A percentile compares a stretch with the other conserved stretches of the same genome.
Conservation (phyloP, 2,329 filamentous ascomycete species). For the Xylaria sp. region DNA sequence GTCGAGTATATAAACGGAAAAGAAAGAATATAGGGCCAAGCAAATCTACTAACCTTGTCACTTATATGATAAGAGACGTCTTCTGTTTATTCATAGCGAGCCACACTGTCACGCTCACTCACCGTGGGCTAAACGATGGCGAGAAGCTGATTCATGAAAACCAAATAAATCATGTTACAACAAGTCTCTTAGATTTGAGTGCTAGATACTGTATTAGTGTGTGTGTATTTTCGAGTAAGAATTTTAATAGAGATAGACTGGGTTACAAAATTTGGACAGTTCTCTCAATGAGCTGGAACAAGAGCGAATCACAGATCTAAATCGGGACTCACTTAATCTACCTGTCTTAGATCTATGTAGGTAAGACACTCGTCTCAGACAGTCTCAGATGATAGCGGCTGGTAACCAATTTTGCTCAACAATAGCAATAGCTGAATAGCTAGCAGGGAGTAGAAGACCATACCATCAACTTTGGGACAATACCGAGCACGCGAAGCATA, state of each 20-base stretch:
- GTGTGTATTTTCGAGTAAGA: background rate
- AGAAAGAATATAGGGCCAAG: constrained; percentile 30
- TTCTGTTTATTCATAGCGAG: constrained; percentile 25
- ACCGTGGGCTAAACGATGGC: constrained; percentile 9
- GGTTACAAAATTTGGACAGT: background rate
- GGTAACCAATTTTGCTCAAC: background rate
- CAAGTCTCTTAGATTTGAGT: constrained; percentile 2
- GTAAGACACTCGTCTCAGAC: background rate
- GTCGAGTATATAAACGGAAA: constrained; percentile 30
- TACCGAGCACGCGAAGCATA: background rate
- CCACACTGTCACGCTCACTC: background rate
- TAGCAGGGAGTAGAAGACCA: background rate
- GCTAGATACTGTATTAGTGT: background rate
- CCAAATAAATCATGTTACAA: constrained; percentile 23
- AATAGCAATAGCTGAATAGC: background rate
- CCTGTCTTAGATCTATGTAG: constrained; percentile 1
- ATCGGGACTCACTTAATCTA: background rate
- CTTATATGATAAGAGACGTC: constrained; percentile 19
- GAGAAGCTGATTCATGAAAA: constrained; percentile 18
- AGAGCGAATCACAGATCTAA: background rate
- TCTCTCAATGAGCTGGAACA: background rate
- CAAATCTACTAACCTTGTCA: constrained; percentile 24
- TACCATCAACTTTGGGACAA: background rate
- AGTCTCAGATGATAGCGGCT: background rate
- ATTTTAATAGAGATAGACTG: background rate